Evolutionary conservation across 1,284 basidiomycete species (phyloP), one percentile per base, ranked within the genome.

Genomic region (Acaromyces ingoldii): DNA sequence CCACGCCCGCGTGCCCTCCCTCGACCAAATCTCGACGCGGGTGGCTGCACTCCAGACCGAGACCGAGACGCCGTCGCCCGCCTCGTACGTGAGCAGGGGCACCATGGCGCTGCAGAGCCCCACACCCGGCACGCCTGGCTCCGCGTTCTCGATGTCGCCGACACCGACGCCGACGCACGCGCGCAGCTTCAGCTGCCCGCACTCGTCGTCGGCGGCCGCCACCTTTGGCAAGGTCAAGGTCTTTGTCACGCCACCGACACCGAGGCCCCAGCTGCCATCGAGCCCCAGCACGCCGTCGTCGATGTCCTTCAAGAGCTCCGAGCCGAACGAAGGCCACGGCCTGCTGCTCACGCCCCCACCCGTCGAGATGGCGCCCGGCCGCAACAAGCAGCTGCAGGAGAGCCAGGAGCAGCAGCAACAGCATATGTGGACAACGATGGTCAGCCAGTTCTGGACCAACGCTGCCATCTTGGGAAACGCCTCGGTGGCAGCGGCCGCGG

Each of bases 241-340:
- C 6, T n/a, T 45, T 22, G 42, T 45, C 6, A 45, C 42, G 13
- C 42, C 42, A 34, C 42, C 42, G 19, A 45, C 42, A 45, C 42
- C 42, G n/a, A 28, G 42, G 19, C 42, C 42, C 17, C 42, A 45
- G 34, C 29, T 28, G 4, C 38, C 38, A 9, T 7, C 9, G 13
- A 45, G 42, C 25, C 42, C 42, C 3, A 45, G 13, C 17, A 28
- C n/a, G n/a, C n/a, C n/a, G n/a, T n/a, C n/a, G n/a, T n/a, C n/a
- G n/a, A n/a, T n/a, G n/a, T n/a, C n/a, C n/a, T n/a, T n/a, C n/a
- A n/a, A n/a, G n/a, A n/a, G n/a, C n/a, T n/a, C n/a, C n/a, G n/a
- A n/a, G n/a, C n/a, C n/a, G n/a, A n/a, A n/a, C n/a, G n/a, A n/a
- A n/a, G n/a, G n/a, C n/a, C n/a, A n/a, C n/a, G n/a, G n/a, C n/a